Evolutionary conservation across 495 filamentous ascomycete species (phyloP), one percentile per base, ranked within the genome.

Genomic region (Talaromyces borbonicus): DNA sequence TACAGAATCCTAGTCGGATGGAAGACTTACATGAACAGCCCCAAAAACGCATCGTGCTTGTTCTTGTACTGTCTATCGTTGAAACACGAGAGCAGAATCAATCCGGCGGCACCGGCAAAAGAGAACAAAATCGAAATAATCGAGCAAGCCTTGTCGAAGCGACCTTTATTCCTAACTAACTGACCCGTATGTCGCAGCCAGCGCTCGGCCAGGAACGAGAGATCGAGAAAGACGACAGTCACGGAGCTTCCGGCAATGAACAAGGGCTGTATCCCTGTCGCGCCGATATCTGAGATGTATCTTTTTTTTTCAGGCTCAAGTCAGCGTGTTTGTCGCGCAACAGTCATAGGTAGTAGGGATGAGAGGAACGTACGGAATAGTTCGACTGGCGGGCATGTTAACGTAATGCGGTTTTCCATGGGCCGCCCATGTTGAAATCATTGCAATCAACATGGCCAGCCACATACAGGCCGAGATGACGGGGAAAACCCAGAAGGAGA

Each of bases 1-100:
- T 27, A 12, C 7, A 44, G 4, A 3, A 24, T 31, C 7, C 11
- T 6, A 27, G 18, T 18, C 5, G 16, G 4, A 20, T 19, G 14
- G 16, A 25, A 23, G 36, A 27, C 86, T 43, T 60, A 83, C 66
- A 97, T 84, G 61, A 97, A 97, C 31, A 97, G 59, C 1, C 78
- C 62, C 40, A 97, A 66, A 61, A 95, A 95, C 6, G 81, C 66
- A 52, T 85, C 70, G 60, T 98, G 92, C 31, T 84, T 53, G 8
- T 55, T 52, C 0, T 71, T 72, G 56, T 97, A 74, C 24, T 66
- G 64, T 1, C 68, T 50, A 0, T 87, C 93, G 62, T 98, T 88
- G 59, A 95, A 96, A 45, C 90, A 76, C 26, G 80, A 80, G 8
- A 98, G 71, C 2, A 88, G 68, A 26, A 96, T 88, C 23, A 98